These are phyloP conservation scores for Astrothelium subdiscretum DNA, from an alignment of 495 filamentous ascomycete genomes.

Conservation along the genomic window DNA sequence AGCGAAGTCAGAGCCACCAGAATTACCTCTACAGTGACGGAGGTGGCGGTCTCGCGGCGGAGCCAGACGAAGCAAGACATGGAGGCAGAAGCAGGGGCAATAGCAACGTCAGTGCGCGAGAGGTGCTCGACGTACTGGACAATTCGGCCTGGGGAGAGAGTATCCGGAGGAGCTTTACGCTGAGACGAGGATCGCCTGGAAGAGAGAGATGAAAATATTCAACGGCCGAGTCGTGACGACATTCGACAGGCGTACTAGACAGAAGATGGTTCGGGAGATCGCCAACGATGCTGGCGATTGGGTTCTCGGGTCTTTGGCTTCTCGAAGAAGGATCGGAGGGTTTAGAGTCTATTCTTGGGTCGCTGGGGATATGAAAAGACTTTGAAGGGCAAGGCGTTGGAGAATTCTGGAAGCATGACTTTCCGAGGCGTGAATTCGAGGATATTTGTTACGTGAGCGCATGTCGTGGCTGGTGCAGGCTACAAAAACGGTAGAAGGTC, in stretches of 20 bases:
- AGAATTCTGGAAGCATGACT: neutral
- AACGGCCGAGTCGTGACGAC: no score
- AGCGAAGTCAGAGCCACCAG: neutral
- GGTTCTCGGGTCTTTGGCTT: neutral
- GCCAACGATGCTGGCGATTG: neutral
- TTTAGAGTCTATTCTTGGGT: neutral
- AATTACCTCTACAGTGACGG: slow-evolving; percentile 15
- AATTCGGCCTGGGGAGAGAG: slow-evolving; percentile 88
- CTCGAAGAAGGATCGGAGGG: neutral
- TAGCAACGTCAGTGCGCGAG: slow-evolving; percentile 62
- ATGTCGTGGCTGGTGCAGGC: neutral
- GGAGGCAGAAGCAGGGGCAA: slow-evolving; percentile 38
- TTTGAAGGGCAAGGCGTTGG: neutral
- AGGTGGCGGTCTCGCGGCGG: slow-evolving; percentile 7
- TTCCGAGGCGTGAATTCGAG: neutral
- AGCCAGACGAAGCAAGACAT: slow-evolving; percentile 2
- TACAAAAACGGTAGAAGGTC: neutral
- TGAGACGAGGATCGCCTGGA: slow-evolving; percentile 38
- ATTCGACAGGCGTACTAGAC: no score
- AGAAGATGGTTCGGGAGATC: neutral
- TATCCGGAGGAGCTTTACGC: slow-evolving; percentile 77
- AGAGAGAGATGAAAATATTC: neutral
- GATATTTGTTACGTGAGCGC: neutral
- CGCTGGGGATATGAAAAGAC: neutral
- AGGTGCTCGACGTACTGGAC: slow-evolving; percentile 70